Evolutionary conservation across 2,329 filamentous ascomycete species (phyloP).

Genomic region (Pseudogymnoascus sp.): DNA sequence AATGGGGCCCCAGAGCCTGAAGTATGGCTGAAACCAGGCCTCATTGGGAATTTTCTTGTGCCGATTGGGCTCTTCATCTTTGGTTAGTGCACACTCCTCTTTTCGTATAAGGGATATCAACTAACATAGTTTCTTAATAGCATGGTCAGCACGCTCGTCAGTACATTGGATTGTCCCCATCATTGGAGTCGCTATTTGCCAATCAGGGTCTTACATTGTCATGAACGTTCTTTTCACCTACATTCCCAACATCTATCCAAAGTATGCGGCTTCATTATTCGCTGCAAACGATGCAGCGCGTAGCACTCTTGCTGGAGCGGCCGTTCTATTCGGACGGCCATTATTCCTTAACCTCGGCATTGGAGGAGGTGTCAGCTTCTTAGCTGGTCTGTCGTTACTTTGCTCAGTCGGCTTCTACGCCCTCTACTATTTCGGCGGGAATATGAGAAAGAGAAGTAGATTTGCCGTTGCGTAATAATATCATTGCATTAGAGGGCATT

Average conservation of each 20-base stretch:
- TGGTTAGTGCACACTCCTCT: conserved; percentile 36
- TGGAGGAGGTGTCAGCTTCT: conserved; percentile 32
- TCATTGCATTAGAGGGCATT: conserved; percentile 3
- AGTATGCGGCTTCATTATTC: conserved; percentile 49
- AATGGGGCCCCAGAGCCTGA: conserved; percentile 44
- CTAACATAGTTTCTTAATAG: conserved; percentile 41
- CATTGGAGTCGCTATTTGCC: conserved; percentile 48
- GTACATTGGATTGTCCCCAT: conserved; percentile 49
- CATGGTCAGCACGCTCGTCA: conserved; percentile 43
- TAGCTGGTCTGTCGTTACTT: conserved; percentile 24
- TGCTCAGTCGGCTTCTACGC: conserved; percentile 46
- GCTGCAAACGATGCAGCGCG: conserved; percentile 32
- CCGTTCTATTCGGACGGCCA: conserved; percentile 38
- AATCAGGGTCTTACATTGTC: conserved; percentile 43
- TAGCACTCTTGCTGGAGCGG: conserved; percentile 35
- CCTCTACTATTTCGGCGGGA: conserved; percentile 13
- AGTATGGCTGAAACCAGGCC: conserved; percentile 40
- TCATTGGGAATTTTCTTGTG: conserved; percentile 40
- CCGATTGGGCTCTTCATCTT: conserved; percentile 51
- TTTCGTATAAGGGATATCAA: not conserved
- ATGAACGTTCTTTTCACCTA: conserved; percentile 54
- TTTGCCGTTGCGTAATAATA: conserved; percentile 13
- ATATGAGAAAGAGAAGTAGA: conserved; percentile 12
- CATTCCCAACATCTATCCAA: conserved; percentile 47
- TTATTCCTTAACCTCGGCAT: conserved; percentile 39